Conservation (phyloP, 441 rosid genomes). For the Pelargonium myrrhifolium region DNA sequence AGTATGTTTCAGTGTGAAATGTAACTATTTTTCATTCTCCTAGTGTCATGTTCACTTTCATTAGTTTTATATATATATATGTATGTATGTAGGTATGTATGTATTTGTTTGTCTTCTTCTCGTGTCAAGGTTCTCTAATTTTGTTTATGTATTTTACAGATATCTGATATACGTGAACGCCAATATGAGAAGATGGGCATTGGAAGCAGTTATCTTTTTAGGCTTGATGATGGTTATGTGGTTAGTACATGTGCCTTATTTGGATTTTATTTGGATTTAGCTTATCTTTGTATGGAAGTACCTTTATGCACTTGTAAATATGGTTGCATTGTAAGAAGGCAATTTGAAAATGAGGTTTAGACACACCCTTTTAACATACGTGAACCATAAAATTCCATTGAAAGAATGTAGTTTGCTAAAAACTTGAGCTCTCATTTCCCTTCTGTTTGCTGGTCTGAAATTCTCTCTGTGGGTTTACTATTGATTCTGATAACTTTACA, state of each 20-base stretch:
- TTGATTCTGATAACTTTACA: not conserved
- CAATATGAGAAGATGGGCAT: constrained; percentile 97
- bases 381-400: too few relatives aligned
- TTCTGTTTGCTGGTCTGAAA: not conserved
- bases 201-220: constrained; percentile 98
- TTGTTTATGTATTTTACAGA: constrained; percentile 40
- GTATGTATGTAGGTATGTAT: not conserved
- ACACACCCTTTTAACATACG: too few relatives aligned
- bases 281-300: not conserved
- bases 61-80: not conserved
- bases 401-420: too few relatives aligned
- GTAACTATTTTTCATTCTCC: constrained; percentile 8
- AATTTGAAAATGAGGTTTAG: too few relatives aligned
- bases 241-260: constrained; percentile 33
- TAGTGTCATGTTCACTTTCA: constrained; percentile 7
- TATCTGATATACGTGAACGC: constrained; percentile 92
- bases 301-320: not conserved
- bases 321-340: not conserved
- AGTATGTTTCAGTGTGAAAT: constrained; percentile 8
- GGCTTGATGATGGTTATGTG: constrained; percentile 98
- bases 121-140: constrained; percentile 16
- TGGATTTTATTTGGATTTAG: too few relatives aligned
- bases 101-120: constrained; percentile 11
- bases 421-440: not conserved
- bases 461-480: not conserved